Evolutionary conservation across 352 stramenopile genomes (phyloP), one percentile per base, ranked within the genome.

Genomic region (Peronosclerospora sorghi): DNA sequence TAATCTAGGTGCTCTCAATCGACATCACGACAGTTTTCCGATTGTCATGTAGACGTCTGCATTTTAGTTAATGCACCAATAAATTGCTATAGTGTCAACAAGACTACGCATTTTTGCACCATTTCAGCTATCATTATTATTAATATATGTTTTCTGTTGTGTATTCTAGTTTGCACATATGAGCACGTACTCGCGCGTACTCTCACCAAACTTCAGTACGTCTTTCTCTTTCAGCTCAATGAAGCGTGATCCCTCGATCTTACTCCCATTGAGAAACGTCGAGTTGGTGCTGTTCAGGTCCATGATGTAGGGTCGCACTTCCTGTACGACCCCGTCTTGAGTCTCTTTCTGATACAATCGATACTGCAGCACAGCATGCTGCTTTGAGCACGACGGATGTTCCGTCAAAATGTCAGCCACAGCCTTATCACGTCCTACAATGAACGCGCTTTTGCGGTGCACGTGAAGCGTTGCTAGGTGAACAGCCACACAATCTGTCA

Each of bases 301-400:
- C 84, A 99, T 93, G 30, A 99, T 68, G 73, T 99, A 99, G 3
- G 95, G 96, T 17, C 73, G 71, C 51, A 92, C 76, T 19, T 86
- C 60, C 35, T 75, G 72, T 43, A 67, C 49, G 38, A 73, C 76
- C 37, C 59, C 53, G 40, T 86, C 71, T 8, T 61, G 51, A 19
- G 62, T 77, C 21, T 73, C 60, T 41, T 74, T 83, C 53, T 92
- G 73, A 36, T 77, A 83, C 39, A 90, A 54, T 14, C 89, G 73
- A 56, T 94, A 97, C 68, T 99, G 96, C 26, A 99, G 56, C 30
- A 99, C 96, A 0, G 94, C 94, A 62, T 99, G 96, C 72, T 99
- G 96, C 42, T 96, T 96, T 2, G 88, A 98, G 65, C 94, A 95
- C 29, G 78, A 96, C 34, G 75, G 74, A 74, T 99, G 95, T 45